phyloP scores from a whole-genome alignment of 768 basidiomycete genomes.

The Boletus subparvulus region DNA sequence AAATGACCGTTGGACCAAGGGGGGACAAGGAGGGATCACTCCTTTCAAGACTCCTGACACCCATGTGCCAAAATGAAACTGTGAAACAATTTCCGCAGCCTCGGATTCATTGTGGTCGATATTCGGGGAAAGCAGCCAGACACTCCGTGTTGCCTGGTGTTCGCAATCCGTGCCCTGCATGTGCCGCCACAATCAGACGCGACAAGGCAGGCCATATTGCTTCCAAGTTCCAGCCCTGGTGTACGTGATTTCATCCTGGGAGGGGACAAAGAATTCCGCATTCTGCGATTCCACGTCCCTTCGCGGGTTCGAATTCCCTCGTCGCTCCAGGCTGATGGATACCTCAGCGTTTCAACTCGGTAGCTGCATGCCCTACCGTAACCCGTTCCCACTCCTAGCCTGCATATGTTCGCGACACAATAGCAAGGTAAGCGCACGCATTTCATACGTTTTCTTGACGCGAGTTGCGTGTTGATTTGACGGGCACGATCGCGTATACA shows the following conservation, averaged over 20 bases:
- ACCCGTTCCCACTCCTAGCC: slow-evolving; percentile 16
- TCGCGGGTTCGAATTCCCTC: background rate
- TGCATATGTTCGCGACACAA: background rate
- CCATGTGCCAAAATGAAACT: background rate
- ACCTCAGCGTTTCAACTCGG: slow-evolving; percentile 11
- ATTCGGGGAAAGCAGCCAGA: background rate
- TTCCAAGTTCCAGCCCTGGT: background rate
- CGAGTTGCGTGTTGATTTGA: slow-evolving; percentile 1
- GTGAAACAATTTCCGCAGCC: slow-evolving; percentile 11
- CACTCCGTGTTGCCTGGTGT: background rate
- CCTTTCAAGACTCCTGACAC: slow-evolving; percentile 11
- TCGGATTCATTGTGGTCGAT: background rate
- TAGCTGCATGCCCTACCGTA: slow-evolving; percentile 14
- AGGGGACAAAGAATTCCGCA: background rate
- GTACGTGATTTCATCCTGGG: slow-evolving; percentile 17
- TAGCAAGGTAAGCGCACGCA: slow-evolving; percentile 10
- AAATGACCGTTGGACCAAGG: background rate
- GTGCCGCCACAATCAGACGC: slow-evolving; percentile 4
- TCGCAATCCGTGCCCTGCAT: background rate
- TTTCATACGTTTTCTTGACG: slow-evolving; percentile 12
- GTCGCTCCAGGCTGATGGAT: background rate
- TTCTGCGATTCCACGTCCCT: background rate
- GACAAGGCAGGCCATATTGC: background rate
- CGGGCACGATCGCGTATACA: background rate
- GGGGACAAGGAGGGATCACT: background rate